Base-by-base conservation (phyloP, 176 grass and related monocot species). In the Phragmites australis region DNA sequence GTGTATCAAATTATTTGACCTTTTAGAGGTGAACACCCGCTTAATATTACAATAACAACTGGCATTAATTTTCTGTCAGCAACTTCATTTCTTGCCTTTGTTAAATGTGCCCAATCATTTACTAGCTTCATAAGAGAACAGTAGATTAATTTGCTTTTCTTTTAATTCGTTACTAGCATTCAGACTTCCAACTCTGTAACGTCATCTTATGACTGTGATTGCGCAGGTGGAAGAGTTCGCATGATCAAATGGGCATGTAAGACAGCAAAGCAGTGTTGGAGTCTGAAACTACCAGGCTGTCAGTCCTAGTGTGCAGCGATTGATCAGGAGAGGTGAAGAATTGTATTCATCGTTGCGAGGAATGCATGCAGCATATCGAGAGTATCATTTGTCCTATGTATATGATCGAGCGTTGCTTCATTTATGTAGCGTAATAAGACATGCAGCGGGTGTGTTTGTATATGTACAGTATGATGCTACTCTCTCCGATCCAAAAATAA, bases 351-450 rank as follows among this genome's bases (percentile, higher is more conserved):
- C 43, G 45, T 34, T 50, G 44, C n/a, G 3, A 19, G 12, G 31
- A 12, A 74, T 48, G 27, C 16, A 61, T 30, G 44, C 43, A 15
- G 58, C 58, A 3, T 39, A 50, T 49, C 6, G 21, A 4, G 25
- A 50, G 29, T 37, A 8, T 32, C 59, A 9, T 65, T 15, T 32
- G 21, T 50, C 11, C 30, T 65, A 25, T 78, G 30, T 65, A 51
- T 49, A 64, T 78, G 59, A 17, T 48, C 42, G 13, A 39, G 26
- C 31, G 29, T 37, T 15, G 57, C 59, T 77, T 77, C 42, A 22
- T 77, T 34, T 32, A 61, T 77, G 44, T 18, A 63, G 27, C 69
- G 50, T 32, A 72, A 72, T 72, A 72, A 72, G 25, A 58, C 27
- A 32, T 72, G 45, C 44, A 21, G 45, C 29, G 25, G 23, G 32